Evolutionary conservation across 768 basidiomycete genomes (phyloP).

Genomic region (Pholiota microspora): DNA sequence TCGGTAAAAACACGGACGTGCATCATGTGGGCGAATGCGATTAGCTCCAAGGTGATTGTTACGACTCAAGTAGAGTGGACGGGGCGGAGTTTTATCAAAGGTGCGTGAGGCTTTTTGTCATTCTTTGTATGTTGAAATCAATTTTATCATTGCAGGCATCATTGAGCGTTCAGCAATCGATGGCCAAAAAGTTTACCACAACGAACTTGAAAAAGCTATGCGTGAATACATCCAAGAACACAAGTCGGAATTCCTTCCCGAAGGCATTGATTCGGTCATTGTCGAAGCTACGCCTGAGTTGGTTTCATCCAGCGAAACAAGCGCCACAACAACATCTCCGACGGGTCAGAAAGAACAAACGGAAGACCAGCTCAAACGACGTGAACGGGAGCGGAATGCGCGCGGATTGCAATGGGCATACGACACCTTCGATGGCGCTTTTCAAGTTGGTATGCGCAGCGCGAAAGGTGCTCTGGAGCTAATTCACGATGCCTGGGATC

Average conservation of each 20-base stretch:
- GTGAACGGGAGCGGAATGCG: constrained; percentile 66
- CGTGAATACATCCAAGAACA: constrained; percentile 87
- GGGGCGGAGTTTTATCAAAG: constrained; percentile 94
- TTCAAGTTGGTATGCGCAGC: constrained; percentile 67
- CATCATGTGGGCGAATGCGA: constrained; percentile 86
- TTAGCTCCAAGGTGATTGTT: constrained; percentile 77
- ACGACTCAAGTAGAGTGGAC: constrained; percentile 96
- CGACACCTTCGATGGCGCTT: constrained; percentile 81
- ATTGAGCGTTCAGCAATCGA: constrained; percentile 91
- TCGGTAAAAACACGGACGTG: constrained; percentile 93
- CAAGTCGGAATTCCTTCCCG: constrained; percentile 84
- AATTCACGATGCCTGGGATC: constrained; percentile 76
- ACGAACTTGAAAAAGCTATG: constrained; percentile 82
- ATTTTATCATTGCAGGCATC: constrained; percentile 55
- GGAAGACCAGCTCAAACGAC: constrained; percentile 46
- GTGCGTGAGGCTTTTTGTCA: constrained; percentile 36
- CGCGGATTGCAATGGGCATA: constrained; percentile 86
- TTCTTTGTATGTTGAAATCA: not conserved
- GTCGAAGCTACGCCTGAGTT: constrained; percentile 8
- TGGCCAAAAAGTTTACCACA: constrained; percentile 86
- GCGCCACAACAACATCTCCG: no score
- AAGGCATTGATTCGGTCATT: constrained; percentile 63
- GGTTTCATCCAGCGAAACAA: no score
- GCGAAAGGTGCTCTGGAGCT: constrained; percentile 75
- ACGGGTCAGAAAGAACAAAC: constrained; percentile 22